Conservation (phyloP, 75 land plant genomes). For the Cunninghamia lanceolata region DNA sequence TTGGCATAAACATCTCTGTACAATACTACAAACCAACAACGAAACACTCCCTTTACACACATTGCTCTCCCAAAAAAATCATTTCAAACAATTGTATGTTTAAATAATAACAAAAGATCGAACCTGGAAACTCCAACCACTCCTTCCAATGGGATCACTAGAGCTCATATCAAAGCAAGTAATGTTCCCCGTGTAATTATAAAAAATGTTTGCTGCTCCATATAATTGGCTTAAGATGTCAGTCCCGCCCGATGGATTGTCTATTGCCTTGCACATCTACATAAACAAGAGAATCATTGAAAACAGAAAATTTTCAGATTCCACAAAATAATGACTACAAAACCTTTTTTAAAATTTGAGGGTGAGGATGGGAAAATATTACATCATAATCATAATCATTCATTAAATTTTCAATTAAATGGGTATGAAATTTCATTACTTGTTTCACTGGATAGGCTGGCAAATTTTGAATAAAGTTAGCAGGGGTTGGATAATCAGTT, state of each 20-base stretch:
- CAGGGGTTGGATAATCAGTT: slow-evolving; percentile 34
- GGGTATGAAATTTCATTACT: no score
- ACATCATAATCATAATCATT: no score
- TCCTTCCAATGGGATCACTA: slow-evolving; percentile 22
- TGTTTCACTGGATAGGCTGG: no score
- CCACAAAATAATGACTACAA: no score
- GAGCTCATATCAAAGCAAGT: no score
- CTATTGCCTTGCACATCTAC: slow-evolving; percentile 36
- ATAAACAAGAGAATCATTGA: not conserved
- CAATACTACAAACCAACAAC: slow-evolving; percentile 28
- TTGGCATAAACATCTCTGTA: slow-evolving; percentile 51
- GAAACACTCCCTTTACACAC: not conserved
- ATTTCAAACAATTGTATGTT: not conserved
- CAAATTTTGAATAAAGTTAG: slow-evolving; percentile 17
- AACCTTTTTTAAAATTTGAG: no score
- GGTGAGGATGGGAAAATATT: no score
- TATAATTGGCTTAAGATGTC: not conserved
- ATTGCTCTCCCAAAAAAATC: not conserved
- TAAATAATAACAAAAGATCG: not conserved
- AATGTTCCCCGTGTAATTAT: no score
- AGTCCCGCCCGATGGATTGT: slow-evolving; percentile 14
- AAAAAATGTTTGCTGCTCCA: not conserved
- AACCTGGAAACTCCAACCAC: slow-evolving; percentile 34
- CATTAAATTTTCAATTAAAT: no score
- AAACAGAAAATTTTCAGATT: no score